Percentiles rank a stretch among this genome's conserved stretches.
phyloP scores from a whole-genome alignment of 2,329 filamentous ascomycete genomes.

The Rhinocladiella similis region DNA sequence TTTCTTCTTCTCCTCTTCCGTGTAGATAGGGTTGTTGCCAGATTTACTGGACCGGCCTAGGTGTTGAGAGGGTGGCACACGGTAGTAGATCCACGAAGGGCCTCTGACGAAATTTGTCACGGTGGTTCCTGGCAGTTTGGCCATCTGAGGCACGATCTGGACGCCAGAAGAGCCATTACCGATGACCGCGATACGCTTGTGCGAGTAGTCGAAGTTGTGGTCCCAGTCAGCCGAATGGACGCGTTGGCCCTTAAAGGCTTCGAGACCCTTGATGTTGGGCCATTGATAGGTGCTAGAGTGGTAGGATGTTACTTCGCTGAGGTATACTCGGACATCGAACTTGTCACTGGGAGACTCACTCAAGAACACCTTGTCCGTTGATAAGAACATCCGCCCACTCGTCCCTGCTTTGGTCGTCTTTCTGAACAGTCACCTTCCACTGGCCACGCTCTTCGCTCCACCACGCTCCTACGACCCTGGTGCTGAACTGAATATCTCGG shows the following conservation, averaged over 20 bases:
- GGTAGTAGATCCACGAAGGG: conserved; percentile 33
- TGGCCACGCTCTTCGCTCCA: conserved; percentile 56
- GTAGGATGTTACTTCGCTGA: not conserved
- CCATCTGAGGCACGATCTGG: conserved; percentile 32
- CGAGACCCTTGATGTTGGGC: conserved; percentile 31
- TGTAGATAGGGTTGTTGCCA: conserved; percentile 32
- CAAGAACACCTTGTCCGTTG: not conserved
- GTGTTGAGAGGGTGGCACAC: not conserved
- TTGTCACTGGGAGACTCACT: not conserved
- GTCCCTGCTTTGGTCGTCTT: not conserved
- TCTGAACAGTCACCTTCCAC: conserved; percentile 52
- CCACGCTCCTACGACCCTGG: conserved; percentile 53
- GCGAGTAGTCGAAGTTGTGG: conserved; percentile 25
- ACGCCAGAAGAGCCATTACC: conserved; percentile 30
- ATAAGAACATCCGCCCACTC: not conserved
- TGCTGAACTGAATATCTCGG: conserved; percentile 55
- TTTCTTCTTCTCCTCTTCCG: conserved; percentile 18
- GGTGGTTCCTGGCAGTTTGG: conserved; percentile 16
- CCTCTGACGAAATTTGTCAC: conserved; percentile 36
- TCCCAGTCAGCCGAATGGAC: conserved; percentile 36
- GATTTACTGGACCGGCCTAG: not conserved
- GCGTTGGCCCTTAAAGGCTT: conserved; percentile 30
- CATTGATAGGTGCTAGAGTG: conserved; percentile 11
- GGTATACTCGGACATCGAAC: not conserved
- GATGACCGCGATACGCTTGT: conserved; percentile 30